These are phyloP conservation scores for Asterophora parasitica DNA, from an alignment of 768 basidiomycete species.

Conservation along the genomic window DNA sequence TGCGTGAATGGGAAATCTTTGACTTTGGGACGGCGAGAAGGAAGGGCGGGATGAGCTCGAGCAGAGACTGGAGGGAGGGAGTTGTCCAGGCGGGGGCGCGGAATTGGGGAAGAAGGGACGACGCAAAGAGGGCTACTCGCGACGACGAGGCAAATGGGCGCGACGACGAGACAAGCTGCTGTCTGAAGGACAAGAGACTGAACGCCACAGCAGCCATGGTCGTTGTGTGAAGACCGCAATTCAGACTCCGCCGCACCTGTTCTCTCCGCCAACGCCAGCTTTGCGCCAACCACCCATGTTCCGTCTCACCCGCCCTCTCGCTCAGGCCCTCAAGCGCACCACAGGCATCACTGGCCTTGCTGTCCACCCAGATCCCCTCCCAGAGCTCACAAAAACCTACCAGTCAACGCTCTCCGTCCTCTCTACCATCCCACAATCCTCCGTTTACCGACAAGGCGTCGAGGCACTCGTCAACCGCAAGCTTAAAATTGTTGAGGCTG, in stretches of 20 bases:
- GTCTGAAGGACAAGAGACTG: conserved; percentile 19
- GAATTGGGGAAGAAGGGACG: conserved; percentile 17
- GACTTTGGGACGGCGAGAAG: conserved; percentile 92
- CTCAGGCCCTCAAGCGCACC: conserved; percentile 66
- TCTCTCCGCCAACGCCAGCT: conserved; percentile 4
- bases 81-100: conserved; percentile 30
- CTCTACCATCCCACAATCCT: conserved; percentile 67
- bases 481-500: conserved; percentile 64
- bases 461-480: conserved; percentile 83
- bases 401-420: conserved; percentile 69
- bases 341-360: conserved; percentile 84
- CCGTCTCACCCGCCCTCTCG: conserved; percentile 68
- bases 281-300: conserved; percentile 49
- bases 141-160: neutral
- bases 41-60: conserved; percentile 82
- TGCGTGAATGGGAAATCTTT: conserved; percentile 88
- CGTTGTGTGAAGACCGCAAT: conserved; percentile 16
- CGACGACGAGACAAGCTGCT: conserved; percentile 11
- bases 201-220: conserved; percentile 33
- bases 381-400: conserved; percentile 72
- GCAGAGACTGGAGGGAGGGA: conserved; percentile 37
- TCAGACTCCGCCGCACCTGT: conserved; percentile 35
- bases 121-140: conserved; percentile 11
- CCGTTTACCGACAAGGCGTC: conserved; percentile 85
- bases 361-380: conserved; percentile 82